phyloP scores from a whole-genome alignment of 1,139 yeast species.

The Candida anutae region DNA sequence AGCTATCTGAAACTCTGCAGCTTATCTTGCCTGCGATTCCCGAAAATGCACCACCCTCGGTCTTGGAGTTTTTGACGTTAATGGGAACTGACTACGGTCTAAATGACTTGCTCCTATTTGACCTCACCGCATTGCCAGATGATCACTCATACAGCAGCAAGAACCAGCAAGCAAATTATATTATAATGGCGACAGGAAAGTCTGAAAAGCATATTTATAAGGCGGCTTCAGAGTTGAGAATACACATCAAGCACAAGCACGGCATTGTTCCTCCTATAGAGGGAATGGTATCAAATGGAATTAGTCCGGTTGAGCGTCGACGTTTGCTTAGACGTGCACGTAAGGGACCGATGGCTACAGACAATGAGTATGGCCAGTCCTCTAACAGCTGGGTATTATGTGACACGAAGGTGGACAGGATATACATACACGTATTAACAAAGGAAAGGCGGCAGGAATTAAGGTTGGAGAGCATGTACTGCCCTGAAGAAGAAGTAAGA shows the following conservation, averaged over 20 bases:
- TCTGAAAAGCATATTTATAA: conserved; percentile 69
- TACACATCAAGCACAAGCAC: conserved; percentile 26
- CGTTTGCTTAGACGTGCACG: conserved; percentile 54
- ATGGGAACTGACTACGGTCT: conserved; percentile 60
- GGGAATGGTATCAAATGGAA: conserved; percentile 61
- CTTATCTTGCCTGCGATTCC: conserved; percentile 48
- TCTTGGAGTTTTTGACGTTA: conserved; percentile 37
- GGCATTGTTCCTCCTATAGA: conserved; percentile 48
- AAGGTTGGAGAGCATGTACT: conserved; percentile 66
- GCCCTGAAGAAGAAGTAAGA: conserved; percentile 34
- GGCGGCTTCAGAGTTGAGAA: conserved; percentile 54
- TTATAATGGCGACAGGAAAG: conserved; percentile 71
- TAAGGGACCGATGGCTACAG: conserved; percentile 47
- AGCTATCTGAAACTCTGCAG: conserved; percentile 20
- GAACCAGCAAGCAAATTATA: conserved; percentile 34
- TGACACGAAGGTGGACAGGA: conserved; percentile 54
- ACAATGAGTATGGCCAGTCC: conserved; percentile 46
- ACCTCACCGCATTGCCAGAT: conserved; percentile 24
- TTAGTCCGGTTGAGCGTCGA: conserved; percentile 51
- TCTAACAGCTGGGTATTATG: conserved; percentile 79
- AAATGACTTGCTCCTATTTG: conserved; percentile 52
- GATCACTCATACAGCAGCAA: conserved; percentile 32
- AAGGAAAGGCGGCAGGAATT: conserved; percentile 57
- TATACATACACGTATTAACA: conserved; percentile 68
- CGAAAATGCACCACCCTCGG: conserved; percentile 40